A percentile compares a stretch with the other conserved stretches of the same genome.
Evolutionary conservation across 768 basidiomycete species (phyloP).

Genomic region (Termitomyces titanicus): DNA sequence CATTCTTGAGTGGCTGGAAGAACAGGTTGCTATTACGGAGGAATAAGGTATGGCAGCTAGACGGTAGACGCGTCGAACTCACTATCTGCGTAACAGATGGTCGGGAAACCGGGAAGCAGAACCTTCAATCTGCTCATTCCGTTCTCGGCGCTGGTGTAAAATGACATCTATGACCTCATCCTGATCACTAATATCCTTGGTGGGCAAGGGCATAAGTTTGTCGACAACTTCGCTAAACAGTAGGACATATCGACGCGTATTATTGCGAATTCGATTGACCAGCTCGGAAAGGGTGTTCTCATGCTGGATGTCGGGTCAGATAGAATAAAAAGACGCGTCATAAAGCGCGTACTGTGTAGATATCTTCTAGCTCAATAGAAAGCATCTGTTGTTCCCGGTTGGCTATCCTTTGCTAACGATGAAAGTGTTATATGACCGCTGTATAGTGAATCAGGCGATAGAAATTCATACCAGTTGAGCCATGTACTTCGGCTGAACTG

Average conservation of each 20-base stretch:
- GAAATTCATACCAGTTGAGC: conserved; percentile 65
- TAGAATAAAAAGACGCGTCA: not conserved
- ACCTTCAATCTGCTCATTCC: conserved; percentile 79
- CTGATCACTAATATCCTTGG: conserved; percentile 84
- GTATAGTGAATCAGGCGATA: conserved; percentile 22
- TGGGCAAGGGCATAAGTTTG: conserved; percentile 82
- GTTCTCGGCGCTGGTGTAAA: conserved; percentile 86
- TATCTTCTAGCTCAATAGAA: conserved; percentile 84
- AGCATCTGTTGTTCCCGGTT: conserved; percentile 93
- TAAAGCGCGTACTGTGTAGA: conserved; percentile 54
- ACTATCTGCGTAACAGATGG: conserved; percentile 94
- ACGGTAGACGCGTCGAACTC: conserved; percentile 32
- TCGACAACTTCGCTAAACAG: conserved; percentile 92
- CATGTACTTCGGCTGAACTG: conserved; percentile 70
- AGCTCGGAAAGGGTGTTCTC: conserved; percentile 71
- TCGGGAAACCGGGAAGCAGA: conserved; percentile 81
- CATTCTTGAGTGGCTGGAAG: conserved; percentile 81
- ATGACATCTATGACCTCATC: conserved; percentile 98
- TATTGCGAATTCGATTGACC: conserved; percentile 73
- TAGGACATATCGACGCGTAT: conserved; percentile 85
- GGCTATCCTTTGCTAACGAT: conserved; percentile 78
- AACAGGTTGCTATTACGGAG: conserved; percentile 73
- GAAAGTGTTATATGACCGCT: conserved; percentile 6
- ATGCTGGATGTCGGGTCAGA: conserved; percentile 41
- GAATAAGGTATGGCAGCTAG: conserved; percentile 13